Base-by-base conservation (phyloP, 768 basidiomycete species). In the Lentinus brumalis region DNA sequence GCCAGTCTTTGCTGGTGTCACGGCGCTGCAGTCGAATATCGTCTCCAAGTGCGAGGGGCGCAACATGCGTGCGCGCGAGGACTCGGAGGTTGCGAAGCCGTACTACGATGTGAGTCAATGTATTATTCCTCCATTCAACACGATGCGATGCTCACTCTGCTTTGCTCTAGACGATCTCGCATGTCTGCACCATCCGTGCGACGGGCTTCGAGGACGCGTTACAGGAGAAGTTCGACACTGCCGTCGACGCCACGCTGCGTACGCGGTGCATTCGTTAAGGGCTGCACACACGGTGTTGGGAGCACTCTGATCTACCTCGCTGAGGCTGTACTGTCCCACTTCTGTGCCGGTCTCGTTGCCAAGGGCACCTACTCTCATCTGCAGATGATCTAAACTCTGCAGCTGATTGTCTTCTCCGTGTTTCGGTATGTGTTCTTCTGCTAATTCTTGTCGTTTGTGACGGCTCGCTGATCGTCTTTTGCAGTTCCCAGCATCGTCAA, bases 351-450 rank as follows among this genome's bases (percentile, higher is more conserved):
- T 18, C 82, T 98, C 62, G 86, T 98, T 57, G 82, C 86, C 4
- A 79, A 81, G 1, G 94, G 92, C 8, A 86, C 83, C 21, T 96
- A 96, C 74, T 84, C 85, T 9, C 98, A 96, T 72, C 81, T 90
- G 61, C 87, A 88, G 68, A 92, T 97, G 91, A 83, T 96, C 35
- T 85, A 96, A 74, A 91, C 92, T 29, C 85, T 96, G 69, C 88
- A 96, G 57, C 80, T 98, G 44, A 90, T 98, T 53, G 87, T 97
- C 15, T 98, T 98, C 78, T 87, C 91, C 8, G 88, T 99, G 56
- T 91, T 97, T 97, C 76, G 88, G 93, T 94, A 71, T 66, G 92
- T 86, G n/a, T 50, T 60, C n/a, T n/a, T n/a, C n/a, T 39, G 46
- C 5, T 10, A 9, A 29, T 53, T 60, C 60, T 60, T 50, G 61